These are phyloP conservation scores for Rhizopogon roseolus DNA, from an alignment of 768 basidiomycete genomes.

Conservation along the genomic window DNA sequence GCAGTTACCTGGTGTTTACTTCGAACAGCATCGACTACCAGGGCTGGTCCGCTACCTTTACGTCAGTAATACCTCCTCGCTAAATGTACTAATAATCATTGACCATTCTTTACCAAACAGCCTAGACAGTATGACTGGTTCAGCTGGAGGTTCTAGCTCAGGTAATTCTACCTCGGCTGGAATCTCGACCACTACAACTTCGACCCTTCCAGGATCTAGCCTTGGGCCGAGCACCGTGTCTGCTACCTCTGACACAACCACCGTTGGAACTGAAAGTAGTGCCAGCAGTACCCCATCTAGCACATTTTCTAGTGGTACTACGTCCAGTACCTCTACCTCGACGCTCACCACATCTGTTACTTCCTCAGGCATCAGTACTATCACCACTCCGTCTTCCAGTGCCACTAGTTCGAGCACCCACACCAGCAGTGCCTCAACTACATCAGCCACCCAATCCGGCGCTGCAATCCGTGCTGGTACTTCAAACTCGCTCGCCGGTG, in stretches of 20 bases:
- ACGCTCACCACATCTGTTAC: conserved; percentile 32
- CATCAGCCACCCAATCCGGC: conserved; percentile 11
- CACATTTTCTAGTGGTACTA: conserved; percentile 5
- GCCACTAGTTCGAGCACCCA: conserved; percentile 5
- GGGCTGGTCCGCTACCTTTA: conserved; percentile 52
- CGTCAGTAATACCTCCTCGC: conserved; percentile 29
- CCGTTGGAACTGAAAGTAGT: conserved; percentile 11
- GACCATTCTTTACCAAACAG: conserved; percentile 26
- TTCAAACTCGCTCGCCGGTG: conserved; percentile 15
- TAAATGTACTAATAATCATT: neutral
- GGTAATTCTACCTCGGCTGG: conserved; percentile 15
- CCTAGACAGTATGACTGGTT: conserved; percentile 56
- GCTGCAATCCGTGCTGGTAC: conserved; percentile 19
- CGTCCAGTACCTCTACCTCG: conserved; percentile 25
- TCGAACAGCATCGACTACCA: conserved; percentile 32
- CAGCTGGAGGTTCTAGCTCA: conserved; percentile 18
- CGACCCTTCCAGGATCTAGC: conserved; percentile 1
- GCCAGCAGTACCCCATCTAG: conserved; percentile 5
- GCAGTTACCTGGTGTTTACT: conserved; percentile 60
- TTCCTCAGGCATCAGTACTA: conserved; percentile 31
- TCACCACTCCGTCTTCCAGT: conserved; percentile 20
- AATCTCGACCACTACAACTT: conserved; percentile 4
- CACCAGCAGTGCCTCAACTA: neutral
- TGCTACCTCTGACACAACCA: conserved; percentile 1
- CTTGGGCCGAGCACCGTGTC: neutral